Conservation (phyloP, 2,329 filamentous ascomycete genomes). For the Geosmithia flava region DNA sequence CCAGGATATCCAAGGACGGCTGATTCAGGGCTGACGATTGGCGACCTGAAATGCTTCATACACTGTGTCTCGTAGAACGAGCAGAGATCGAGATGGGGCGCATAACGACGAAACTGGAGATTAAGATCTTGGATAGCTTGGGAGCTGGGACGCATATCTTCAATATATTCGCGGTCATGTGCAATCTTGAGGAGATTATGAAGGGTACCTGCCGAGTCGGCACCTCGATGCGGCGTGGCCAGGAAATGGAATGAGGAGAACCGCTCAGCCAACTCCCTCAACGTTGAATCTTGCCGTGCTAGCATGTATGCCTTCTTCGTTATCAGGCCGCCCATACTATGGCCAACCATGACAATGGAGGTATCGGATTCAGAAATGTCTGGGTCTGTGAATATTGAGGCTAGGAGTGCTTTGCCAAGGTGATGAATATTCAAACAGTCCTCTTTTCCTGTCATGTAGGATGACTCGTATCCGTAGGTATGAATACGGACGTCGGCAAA, state of each 20-base stretch:
- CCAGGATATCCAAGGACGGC: constrained; percentile 11
- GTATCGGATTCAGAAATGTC: constrained; percentile 6
- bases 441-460: constrained; percentile 12
- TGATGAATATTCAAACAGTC: constrained; percentile 17
- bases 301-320: constrained; percentile 19
- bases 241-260: constrained; percentile 15
- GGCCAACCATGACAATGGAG: constrained; percentile 16
- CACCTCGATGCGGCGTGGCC: constrained; percentile 17
- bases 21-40: constrained; percentile 12
- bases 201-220: constrained; percentile 12
- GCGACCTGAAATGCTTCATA: constrained; percentile 5
- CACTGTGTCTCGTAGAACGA: constrained; percentile 15
- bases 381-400: constrained; percentile 10
- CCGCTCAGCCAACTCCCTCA: constrained; percentile 6
- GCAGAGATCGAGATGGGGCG: constrained; percentile 9
- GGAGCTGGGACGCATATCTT: constrained; percentile 10
- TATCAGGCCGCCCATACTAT: constrained; percentile 21
- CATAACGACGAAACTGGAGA: constrained; percentile 11
- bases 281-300: constrained; percentile 7
- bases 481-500: constrained; percentile 15
- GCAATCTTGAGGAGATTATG: constrained; percentile 10
- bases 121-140: constrained; percentile 11
- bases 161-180: constrained; percentile 9
- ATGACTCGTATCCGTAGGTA: constrained; percentile 21
- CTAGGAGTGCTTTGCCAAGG: constrained; percentile 17